These are phyloP conservation scores for Digitaria exilis DNA, from an alignment of 202 grass and related monocot species.

Conservation along the genomic window DNA sequence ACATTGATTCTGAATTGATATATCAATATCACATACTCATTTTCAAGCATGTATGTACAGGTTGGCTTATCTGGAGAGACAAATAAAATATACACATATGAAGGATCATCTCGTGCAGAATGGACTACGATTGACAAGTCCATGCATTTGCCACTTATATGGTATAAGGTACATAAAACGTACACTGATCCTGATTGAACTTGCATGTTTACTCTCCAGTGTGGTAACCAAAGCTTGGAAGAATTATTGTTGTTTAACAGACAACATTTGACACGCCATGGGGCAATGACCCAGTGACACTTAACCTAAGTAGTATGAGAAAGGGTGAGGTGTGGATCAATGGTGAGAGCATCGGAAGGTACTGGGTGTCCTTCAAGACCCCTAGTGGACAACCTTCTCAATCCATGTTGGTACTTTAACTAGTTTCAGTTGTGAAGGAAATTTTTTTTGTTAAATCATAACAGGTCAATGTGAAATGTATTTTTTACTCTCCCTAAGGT, in stretches of 20 bases:
- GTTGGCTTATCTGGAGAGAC: slow-evolving; percentile 67
- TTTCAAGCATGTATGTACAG: slow-evolving; percentile 51
- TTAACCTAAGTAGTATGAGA: slow-evolving; percentile 78
- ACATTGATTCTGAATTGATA: slow-evolving; percentile 30
- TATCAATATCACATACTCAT: slow-evolving; percentile 16
- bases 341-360: slow-evolving; percentile 76
- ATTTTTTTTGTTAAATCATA: slow-evolving; percentile 13
- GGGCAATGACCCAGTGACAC: slow-evolving; percentile 60
- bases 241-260: slow-evolving; percentile 40
- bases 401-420: slow-evolving; percentile 54
- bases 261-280: slow-evolving; percentile 61
- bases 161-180: slow-evolving; percentile 67
- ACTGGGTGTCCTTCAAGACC: slow-evolving; percentile 73
- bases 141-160: slow-evolving; percentile 49
- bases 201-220: slow-evolving; percentile 15
- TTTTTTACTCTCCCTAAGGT: slow-evolving; percentile 48
- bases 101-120: slow-evolving; percentile 50
- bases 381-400: slow-evolving; percentile 68
- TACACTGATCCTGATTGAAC: background rate
- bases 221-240: background rate
- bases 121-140: slow-evolving; percentile 51
- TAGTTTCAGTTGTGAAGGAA: background rate
- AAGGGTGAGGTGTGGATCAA: slow-evolving; percentile 92
- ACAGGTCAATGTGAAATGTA: background rate
- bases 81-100: slow-evolving; percentile 44